A percentile compares a stretch with the other conserved stretches of the same genome.
phyloP scores from a whole-genome alignment of 2,329 filamentous ascomycete genomes.

The Aspergillus floridensis region DNA sequence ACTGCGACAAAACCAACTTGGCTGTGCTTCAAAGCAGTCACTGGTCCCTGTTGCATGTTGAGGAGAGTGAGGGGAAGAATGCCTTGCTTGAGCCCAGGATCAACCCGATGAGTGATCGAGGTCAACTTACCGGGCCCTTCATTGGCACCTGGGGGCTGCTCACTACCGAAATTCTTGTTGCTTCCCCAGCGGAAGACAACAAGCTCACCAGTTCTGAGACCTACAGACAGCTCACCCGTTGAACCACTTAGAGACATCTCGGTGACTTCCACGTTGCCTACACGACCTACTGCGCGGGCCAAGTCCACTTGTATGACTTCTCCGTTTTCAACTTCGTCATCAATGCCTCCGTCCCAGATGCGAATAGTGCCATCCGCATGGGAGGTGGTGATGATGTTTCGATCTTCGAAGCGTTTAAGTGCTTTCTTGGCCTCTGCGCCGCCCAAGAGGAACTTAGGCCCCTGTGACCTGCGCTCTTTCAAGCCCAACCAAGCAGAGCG shows the following conservation, averaged over 20 bases:
- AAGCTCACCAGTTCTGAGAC: conserved; percentile 78
- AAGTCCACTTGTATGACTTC: conserved; percentile 81
- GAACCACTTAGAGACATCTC: conserved; percentile 75
- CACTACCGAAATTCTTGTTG: conserved; percentile 69
- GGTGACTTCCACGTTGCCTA: conserved; percentile 71
- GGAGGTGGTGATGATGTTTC: conserved; percentile 80
- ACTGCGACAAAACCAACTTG: conserved; percentile 89
- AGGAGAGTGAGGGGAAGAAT: conserved; percentile 77
- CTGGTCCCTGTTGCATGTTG: conserved; percentile 76
- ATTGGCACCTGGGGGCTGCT: conserved; percentile 53
- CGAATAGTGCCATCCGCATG: conserved; percentile 91
- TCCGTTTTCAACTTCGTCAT: conserved; percentile 88
- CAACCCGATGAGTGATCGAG: conserved; percentile 69
- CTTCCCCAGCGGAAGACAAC: conserved; percentile 83
- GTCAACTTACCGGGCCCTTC: conserved; percentile 68
- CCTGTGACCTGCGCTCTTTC: conserved; percentile 76
- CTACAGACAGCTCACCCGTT: conserved; percentile 81
- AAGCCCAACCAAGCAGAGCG: conserved; percentile 84
- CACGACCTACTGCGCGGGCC: conserved; percentile 75
- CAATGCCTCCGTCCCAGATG: conserved; percentile 88
- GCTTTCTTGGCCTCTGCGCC: conserved; percentile 70
- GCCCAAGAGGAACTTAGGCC: conserved; percentile 74
- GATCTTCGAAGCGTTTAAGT: conserved; percentile 73
- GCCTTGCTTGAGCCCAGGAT: conserved; percentile 72
- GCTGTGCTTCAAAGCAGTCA: conserved; percentile 78